Conservation (phyloP, 1,139 yeast genomes). For the Yamadazyma sp. region DNA sequence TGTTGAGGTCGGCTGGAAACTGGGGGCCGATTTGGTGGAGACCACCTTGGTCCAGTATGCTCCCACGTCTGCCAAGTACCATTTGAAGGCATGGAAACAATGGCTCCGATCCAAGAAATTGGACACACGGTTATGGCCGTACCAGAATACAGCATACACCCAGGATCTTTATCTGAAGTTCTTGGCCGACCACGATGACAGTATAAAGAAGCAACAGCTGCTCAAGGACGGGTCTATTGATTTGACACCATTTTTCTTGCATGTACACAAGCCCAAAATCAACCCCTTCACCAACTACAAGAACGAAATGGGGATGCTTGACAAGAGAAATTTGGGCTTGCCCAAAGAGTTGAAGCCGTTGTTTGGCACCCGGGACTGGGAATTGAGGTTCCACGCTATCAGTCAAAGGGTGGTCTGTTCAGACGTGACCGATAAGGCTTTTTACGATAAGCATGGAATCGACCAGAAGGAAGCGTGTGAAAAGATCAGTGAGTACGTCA, state of each 20-base stretch:
- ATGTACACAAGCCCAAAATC: conserved; percentile 44
- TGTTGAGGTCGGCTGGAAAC: conserved; percentile 16
- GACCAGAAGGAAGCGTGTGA: conserved; percentile 27
- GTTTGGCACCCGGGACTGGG: conserved; percentile 30
- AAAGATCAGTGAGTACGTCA: conserved; percentile 25
- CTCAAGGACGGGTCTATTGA: conserved; percentile 10
- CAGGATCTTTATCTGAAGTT: conserved; percentile 23
- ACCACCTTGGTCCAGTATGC: conserved; percentile 36
- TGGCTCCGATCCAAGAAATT: conserved; percentile 24
- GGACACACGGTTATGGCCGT: conserved; percentile 34
- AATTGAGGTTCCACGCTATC: conserved; percentile 34
- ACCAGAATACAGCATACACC: conserved; percentile 30
- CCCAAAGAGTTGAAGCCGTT: conserved; percentile 16
- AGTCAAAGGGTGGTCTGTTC: conserved; percentile 38
- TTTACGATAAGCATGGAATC: conserved; percentile 10
- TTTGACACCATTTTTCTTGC: conserved; percentile 37
- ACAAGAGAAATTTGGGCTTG: conserved; percentile 25
- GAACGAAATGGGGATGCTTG: conserved; percentile 18
- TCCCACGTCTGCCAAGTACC: conserved; percentile 26
- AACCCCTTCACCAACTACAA: conserved; percentile 29
- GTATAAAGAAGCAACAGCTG: conserved; percentile 7
- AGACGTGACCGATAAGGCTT: conserved; percentile 19
- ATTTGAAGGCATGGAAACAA: conserved; percentile 27
- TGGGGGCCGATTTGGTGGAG: conserved; percentile 24
- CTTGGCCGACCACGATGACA: conserved; percentile 12